Evolutionary conservation across 1,284 basidiomycete genomes (phyloP).

Genomic region (Ceratobasidium sp.): DNA sequence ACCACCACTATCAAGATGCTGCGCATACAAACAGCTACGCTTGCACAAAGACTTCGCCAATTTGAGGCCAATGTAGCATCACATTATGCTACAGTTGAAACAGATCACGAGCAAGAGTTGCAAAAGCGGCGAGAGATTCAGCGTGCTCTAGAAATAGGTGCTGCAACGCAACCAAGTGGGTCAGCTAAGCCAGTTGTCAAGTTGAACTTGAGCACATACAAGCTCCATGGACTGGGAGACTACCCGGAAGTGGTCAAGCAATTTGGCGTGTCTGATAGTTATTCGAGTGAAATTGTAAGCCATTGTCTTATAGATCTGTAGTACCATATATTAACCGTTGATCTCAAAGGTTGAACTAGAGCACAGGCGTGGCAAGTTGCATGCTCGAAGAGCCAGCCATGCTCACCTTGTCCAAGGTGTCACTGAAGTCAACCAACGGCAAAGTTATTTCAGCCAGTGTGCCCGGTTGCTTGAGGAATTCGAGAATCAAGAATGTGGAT

Average conservation of each 20-base stretch:
- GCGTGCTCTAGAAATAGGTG: background rate
- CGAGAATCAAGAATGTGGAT: background rate
- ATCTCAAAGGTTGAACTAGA: constrained; percentile 50
- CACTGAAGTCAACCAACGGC: background rate
- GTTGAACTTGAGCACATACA: constrained; percentile 39
- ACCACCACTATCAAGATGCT: constrained; percentile 53
- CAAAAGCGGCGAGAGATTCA: constrained; percentile 41
- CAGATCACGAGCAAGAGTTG: constrained; percentile 52
- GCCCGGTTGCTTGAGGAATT: background rate
- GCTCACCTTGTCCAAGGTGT: background rate
- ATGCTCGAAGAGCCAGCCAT: background rate
- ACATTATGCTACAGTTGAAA: constrained; percentile 52
- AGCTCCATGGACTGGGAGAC: constrained; percentile 44
- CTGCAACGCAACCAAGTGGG: background rate
- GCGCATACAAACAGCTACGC: constrained; percentile 48
- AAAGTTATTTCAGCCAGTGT: background rate
- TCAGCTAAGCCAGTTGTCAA: background rate
- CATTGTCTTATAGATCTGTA: too few relatives aligned
- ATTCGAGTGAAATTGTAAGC: constrained; percentile 46
- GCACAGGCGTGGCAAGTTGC: constrained; percentile 48
- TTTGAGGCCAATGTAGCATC: constrained; percentile 51
- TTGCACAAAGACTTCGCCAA: constrained; percentile 48
- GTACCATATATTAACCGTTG: too few relatives aligned
- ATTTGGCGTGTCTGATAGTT: constrained; percentile 38
- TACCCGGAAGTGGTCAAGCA: constrained; percentile 10